Conservation (phyloP, 176 grass and related monocot genomes). For the Urochloa ruziziensis region DNA sequence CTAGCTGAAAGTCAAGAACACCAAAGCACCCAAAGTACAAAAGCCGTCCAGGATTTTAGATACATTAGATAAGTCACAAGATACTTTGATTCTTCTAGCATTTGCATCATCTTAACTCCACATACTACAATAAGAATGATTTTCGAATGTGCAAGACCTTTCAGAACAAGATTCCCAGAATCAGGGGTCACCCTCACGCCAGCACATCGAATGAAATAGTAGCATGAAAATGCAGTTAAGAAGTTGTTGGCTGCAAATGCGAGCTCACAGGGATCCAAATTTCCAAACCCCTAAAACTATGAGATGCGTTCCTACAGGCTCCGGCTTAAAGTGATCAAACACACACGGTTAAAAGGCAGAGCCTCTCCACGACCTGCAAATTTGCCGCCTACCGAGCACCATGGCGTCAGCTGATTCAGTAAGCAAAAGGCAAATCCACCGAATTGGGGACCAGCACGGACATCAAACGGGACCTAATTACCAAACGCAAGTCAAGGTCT, state of each 20-base stretch:
- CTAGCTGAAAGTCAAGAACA: constrained; percentile 54
- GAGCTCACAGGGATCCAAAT: neutral
- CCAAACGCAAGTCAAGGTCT: neutral
- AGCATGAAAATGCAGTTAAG: neutral
- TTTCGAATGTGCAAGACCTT: neutral
- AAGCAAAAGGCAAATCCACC: neutral
- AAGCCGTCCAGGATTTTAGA: neutral
- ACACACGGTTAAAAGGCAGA: neutral
- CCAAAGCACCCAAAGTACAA: constrained; percentile 10
- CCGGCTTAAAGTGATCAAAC: constrained; percentile 22
- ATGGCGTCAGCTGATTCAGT: neutral
- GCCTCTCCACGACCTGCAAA: neutral
- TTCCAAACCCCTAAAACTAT: neutral
- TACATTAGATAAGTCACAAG: neutral
- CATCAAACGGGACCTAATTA: neutral
- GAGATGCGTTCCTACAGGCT: neutral
- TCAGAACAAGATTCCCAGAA: neutral
- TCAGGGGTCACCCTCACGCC: neutral
- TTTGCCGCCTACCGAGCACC: neutral
- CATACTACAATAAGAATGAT: neutral
- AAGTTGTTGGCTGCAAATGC: neutral
- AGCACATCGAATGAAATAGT: neutral
- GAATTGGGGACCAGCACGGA: neutral
- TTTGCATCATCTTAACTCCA: neutral
- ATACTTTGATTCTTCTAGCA: neutral